Conservation (phyloP, 495 filamentous ascomycete genomes). For the Penicillium salamii region DNA sequence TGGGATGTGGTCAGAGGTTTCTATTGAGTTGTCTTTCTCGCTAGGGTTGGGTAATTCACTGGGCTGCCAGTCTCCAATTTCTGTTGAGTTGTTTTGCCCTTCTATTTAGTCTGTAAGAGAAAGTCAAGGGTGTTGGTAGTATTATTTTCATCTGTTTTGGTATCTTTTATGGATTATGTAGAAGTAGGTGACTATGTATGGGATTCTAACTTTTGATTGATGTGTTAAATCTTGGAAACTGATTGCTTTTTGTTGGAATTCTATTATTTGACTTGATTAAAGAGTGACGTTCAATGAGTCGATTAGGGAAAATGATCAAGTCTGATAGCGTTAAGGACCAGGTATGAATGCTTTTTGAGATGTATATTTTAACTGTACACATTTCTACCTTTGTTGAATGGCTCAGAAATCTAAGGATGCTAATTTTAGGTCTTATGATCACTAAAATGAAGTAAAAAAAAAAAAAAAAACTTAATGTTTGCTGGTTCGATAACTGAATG, state of each 20-base stretch:
- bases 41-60: neutral
- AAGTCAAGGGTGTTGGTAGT: neutral
- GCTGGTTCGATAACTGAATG: slow-evolving; percentile 2
- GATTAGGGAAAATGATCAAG: neutral
- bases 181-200: neutral
- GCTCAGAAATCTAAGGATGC: neutral
- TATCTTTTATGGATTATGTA: slow-evolving; percentile 1
- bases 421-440: slow-evolving; percentile 1
- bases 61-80: neutral
- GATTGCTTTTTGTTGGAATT: neutral
- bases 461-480: neutral
- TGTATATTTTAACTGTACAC: slow-evolving; percentile 2
- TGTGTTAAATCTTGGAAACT: too few species aligned
- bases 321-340: slow-evolving; percentile 3
- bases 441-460: neutral
- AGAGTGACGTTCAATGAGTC: neutral
- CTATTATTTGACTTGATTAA: neutral
- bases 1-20: neutral
- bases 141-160: neutral
- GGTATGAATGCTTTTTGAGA: neutral
- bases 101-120: neutral
- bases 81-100: neutral
- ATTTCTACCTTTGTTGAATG: slow-evolving; percentile 3
- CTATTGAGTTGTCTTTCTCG: neutral
- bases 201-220: neutral